A percentile compares a stretch with the other conserved stretches of the same genome.
These are phyloP conservation scores for Wickerhamomyces sp. DNA, from an alignment of 1,139 yeast species.

Conservation along the genomic window DNA sequence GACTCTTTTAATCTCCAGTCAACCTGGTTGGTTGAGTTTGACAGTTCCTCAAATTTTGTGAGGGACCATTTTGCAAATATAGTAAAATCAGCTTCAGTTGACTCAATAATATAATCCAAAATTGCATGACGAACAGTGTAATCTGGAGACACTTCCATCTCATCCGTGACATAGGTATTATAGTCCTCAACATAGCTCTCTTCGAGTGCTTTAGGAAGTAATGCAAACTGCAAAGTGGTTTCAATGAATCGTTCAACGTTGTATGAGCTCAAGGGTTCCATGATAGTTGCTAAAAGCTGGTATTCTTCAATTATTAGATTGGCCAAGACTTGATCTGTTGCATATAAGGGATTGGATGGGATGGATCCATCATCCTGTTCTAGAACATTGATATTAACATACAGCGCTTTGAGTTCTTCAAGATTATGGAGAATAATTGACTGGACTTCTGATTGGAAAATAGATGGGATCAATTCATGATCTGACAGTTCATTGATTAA, in stretches of 20 bases:
- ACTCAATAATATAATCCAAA: slow-evolving; percentile 43
- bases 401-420: slow-evolving; percentile 10
- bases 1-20: slow-evolving; percentile 30
- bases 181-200: slow-evolving; percentile 47
- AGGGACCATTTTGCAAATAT: slow-evolving; percentile 5
- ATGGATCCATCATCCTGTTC: slow-evolving; percentile 7
- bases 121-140: slow-evolving; percentile 49
- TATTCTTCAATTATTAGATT: slow-evolving; percentile 28
- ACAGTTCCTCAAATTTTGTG: background rate
- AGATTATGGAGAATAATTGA: slow-evolving; percentile 20
- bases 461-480: slow-evolving; percentile 21
- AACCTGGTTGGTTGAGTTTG: slow-evolving; percentile 1
- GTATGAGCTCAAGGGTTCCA: slow-evolving; percentile 8
- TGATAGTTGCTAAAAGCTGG: slow-evolving; percentile 22
- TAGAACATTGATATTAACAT: slow-evolving; percentile 7
- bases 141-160: slow-evolving; percentile 55
- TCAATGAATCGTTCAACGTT: slow-evolving; percentile 4
- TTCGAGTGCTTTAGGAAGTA: slow-evolving; percentile 22
- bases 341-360: slow-evolving; percentile 11
- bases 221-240: slow-evolving; percentile 8
- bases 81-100: slow-evolving; percentile 32
- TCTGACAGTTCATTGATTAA: slow-evolving; percentile 29
- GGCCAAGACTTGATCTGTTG: slow-evolving; percentile 21
- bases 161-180: slow-evolving; percentile 66
- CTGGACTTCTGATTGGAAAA: slow-evolving; percentile 9